phyloP scores from a whole-genome alignment of 345 rosid genomes.

The Gossypioides kirkii region DNA sequence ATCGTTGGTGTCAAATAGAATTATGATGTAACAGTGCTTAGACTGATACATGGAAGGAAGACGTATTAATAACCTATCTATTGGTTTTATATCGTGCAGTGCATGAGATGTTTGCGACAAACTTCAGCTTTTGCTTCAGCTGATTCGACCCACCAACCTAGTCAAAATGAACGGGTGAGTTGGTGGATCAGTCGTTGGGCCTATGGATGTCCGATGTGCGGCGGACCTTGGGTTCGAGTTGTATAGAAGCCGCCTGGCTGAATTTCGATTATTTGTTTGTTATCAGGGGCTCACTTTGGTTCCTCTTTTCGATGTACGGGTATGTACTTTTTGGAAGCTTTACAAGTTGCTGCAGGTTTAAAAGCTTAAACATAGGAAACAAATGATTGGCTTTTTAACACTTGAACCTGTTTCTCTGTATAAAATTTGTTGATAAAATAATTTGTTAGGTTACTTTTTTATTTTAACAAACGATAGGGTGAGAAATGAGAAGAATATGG shows the following conservation, averaged over 20 bases:
- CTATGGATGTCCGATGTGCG: slow-evolving; percentile 94
- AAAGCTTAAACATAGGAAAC: neutral
- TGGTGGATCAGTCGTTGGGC: slow-evolving; percentile 99
- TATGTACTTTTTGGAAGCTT: neutral
- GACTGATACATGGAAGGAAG: neutral
- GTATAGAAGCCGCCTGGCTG: slow-evolving; percentile 33
- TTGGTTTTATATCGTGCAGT: slow-evolving; percentile 35
- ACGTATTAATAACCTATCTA: neutral
- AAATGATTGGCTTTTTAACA: neutral
- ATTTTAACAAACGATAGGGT: neutral
- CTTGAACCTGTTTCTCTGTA: neutral
- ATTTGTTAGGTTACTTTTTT: neutral
- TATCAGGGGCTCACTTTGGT: neutral
- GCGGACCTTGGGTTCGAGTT: slow-evolving; percentile 96
- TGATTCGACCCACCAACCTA: slow-evolving; percentile 40
- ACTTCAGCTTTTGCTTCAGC: slow-evolving; percentile 86
- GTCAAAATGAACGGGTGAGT: slow-evolving; percentile 60
- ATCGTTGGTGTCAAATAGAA: neutral
- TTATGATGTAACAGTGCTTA: neutral
- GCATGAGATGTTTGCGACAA: slow-evolving; percentile 95
- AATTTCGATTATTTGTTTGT: neutral
- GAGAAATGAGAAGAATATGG: neutral
- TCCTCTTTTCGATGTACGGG: neutral
- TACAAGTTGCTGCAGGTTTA: neutral
- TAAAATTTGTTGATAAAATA: neutral